Base-by-base conservation (phyloP, 2,329 filamentous ascomycete genomes). In the Coniochaeta sp. region DNA sequence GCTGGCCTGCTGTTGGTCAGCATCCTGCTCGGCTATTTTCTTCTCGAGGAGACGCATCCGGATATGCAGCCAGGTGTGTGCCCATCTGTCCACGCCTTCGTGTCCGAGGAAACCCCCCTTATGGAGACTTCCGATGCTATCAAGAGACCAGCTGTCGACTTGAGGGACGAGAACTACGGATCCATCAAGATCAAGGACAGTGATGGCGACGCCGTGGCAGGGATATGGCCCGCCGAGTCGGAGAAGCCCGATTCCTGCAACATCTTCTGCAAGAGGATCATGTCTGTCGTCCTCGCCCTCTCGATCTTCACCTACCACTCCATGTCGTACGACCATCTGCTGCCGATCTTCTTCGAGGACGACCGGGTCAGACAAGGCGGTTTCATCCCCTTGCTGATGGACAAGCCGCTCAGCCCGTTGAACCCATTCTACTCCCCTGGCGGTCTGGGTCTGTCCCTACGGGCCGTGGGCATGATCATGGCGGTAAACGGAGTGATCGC, bases 291-390 rank as follows among this genome's bases (percentile, higher is more conserved):
- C 42, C 69, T 91, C n/a, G 89, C 93, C 1, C 77, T 97, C 55
- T 90, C 89, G 52, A 90, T 97, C 64, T 96, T 96, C 76, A 95
- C 91, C 4, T 96, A 96, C 71, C 93, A 97, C 74, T 91, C 89
- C 40, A 97, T 97, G 92, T 92, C 89, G 0, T 97, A 91, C 74
- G 93, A 97, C 69, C 90, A 96, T 71, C 82, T 97, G 0, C 80
- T 96, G 59, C 93, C 93, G 8, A 96, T 97, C 62, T 97, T 96
- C 75, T 85, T 96, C 58, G 92, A 97, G 72, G 92, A 96, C 67
- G 81, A 86, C 44, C 82, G 83, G 32, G 76, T 74, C 63, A 70
- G 54, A 24, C 30, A 34, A 38, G 32, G 30, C 14, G 28, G 28
- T n/a, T 24, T 38, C 30, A 38, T 34, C 9, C 30, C 54, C 54